Evolutionary conservation across 306 rosid species (phyloP).

Genomic region (Fagus crenata): DNA sequence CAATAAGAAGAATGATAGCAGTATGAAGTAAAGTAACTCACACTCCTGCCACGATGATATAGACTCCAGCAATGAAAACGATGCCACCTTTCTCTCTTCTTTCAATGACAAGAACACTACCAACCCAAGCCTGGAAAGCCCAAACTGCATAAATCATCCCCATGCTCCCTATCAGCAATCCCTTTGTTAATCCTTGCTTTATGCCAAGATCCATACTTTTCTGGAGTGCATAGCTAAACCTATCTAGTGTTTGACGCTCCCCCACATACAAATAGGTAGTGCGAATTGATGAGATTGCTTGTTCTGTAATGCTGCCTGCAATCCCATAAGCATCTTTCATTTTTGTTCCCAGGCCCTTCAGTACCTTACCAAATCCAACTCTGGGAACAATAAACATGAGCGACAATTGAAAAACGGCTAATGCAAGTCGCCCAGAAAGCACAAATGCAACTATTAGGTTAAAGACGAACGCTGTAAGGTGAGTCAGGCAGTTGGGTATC

Average conservation of each 20-base stretch:
- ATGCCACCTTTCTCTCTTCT: conserved; percentile 67
- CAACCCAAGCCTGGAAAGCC: conserved; percentile 80
- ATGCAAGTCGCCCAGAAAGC: conserved; percentile 71
- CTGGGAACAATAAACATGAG: conserved; percentile 65
- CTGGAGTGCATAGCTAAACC: conserved; percentile 54
- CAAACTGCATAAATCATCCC: conserved; percentile 70
- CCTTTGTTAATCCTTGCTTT: conserved; percentile 67
- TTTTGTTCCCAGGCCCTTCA: conserved; percentile 49
- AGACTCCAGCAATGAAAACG: conserved; percentile 60
- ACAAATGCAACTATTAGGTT: conserved; percentile 53
- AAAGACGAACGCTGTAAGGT: conserved; percentile 55
- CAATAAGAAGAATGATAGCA: no score
- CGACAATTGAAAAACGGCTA: conserved; percentile 72
- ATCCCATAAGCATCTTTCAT: conserved; percentile 55
- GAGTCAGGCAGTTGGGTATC: conserved; percentile 59
- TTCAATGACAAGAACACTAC: conserved; percentile 56
- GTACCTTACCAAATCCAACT: conserved; percentile 54
- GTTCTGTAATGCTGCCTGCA: conserved; percentile 83
- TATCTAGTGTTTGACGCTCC: conserved; percentile 57
- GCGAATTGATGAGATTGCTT: conserved; percentile 69
- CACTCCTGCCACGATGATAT: conserved; percentile 77
- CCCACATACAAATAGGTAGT: conserved; percentile 73
- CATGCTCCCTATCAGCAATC: conserved; percentile 70
- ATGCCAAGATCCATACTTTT: conserved; percentile 55
- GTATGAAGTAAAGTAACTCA: conserved; percentile 34